Conservation (phyloP, 2,329 filamentous ascomycete species). For the Aspergillus brunneoviolaceus region DNA sequence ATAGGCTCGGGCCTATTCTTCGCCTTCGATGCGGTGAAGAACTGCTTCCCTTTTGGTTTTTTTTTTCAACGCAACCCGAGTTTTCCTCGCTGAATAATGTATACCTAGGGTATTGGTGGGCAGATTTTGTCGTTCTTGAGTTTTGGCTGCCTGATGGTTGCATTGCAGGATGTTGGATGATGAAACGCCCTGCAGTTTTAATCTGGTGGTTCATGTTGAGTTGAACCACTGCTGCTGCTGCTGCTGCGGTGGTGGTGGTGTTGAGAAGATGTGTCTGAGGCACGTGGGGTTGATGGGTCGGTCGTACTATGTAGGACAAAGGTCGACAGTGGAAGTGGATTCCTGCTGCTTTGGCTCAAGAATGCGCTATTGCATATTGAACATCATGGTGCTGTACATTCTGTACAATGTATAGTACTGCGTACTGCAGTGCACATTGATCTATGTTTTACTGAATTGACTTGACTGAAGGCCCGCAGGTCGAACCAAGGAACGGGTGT, state of each 20-base stretch:
- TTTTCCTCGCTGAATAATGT: constrained; percentile 12
- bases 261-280: background rate
- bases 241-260: background rate
- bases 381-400: no score
- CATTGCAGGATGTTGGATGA: background rate
- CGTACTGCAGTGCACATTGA: no score
- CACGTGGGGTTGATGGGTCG: background rate
- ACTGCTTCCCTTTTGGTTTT: constrained; percentile 11
- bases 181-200: background rate
- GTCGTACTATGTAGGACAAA: background rate
- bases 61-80: constrained; percentile 11
- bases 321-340: background rate
- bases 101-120: background rate
- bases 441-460: constrained; percentile 1
- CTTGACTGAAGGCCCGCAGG: background rate
- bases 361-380: constrained; percentile 4
- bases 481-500: constrained; percentile 20
- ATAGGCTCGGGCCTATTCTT: constrained; percentile 18
- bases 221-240: background rate
- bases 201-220: background rate
- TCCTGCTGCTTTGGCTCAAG: background rate
- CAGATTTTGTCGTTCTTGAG: background rate
- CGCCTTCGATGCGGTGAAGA: constrained; percentile 34
- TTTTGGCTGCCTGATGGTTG: constrained; percentile 12
- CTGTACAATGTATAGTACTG: no score